Base-by-base conservation (phyloP, 768 basidiomycete genomes). In the Tylopilus subfusipes region DNA sequence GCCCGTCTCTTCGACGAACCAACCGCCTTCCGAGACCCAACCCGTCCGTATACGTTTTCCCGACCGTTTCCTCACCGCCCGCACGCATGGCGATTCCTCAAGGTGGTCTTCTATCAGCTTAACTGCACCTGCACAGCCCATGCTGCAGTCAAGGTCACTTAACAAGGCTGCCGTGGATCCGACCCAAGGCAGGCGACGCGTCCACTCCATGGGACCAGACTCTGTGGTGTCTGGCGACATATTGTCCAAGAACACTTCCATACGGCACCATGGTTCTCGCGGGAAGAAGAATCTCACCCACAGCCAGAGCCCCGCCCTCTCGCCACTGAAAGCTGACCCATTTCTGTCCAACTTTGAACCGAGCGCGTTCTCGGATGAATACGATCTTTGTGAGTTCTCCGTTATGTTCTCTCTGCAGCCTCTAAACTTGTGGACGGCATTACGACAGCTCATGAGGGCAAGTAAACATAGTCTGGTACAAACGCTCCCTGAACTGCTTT, bases 401-500 rank as follows among this genome's bases (percentile, higher is more conserved):
- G 16, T 59, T 31, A 9, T 34, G 31, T 42, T 25, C 38, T 39
- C 12, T 52, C 24, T 34, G 42, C 54, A 52, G 21, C 51, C 48
- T 59, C 25, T 65, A 42, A 58, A 56, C 33, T 46, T 31, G 51
- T 52, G 52, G 48, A 39, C 24, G 48, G 49, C 21, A 25, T 50
- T 48, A 53, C 11, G 43, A 42, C 57, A 90, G 88, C 88, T 48
- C 86, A 86, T 43, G 88, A 90, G 82, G 88, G 88, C 78, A 78
- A 74, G 76, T 72, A 22, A 48, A 55, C 30, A 36, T 42, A 48
- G 14, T 56, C 38, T 43, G 27, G 49, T 52, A 29, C 30, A 50
- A 44, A 52, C 30, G 16, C 52, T 42, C 24, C 38, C 44, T 68
- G 50, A 60, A 55, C 31, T 51, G 57, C 43, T 29, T 52, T 58